phyloP scores from a whole-genome alignment of 1,284 basidiomycete species.

The Irpex sp. region DNA sequence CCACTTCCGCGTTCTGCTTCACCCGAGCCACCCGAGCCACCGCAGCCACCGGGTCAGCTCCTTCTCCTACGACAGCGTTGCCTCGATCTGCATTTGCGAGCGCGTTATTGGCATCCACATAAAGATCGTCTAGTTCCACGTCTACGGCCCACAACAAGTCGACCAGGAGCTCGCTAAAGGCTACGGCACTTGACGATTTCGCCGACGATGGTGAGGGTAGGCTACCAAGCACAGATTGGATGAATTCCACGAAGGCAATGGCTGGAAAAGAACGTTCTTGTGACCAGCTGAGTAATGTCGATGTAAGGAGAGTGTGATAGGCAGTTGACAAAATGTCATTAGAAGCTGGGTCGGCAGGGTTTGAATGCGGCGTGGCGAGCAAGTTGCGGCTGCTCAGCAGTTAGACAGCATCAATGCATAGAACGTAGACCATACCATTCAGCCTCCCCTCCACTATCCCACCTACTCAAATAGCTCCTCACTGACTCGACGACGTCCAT shows the following conservation, averaged over 20 bases:
- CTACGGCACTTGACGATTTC: slow-evolving; percentile 34
- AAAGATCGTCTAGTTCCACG: slow-evolving; percentile 66
- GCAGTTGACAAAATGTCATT: slow-evolving; percentile 55
- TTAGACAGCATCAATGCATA: slow-evolving; percentile 10
- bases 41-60: slow-evolving; percentile 18
- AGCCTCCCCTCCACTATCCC: slow-evolving; percentile 54
- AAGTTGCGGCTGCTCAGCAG: slow-evolving; percentile 47
- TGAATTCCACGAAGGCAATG: slow-evolving; percentile 53
- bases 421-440: slow-evolving; percentile 47
- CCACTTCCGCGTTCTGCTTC: slow-evolving; percentile 52
- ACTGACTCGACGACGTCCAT: slow-evolving; percentile 29
- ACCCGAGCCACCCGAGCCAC: slow-evolving; percentile 39
- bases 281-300: slow-evolving; percentile 56
- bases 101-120: slow-evolving; percentile 50
- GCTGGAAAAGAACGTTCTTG: slow-evolving; percentile 42
- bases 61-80: slow-evolving; percentile 13
- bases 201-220: slow-evolving; percentile 68
- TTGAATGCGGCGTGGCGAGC: slow-evolving; percentile 52
- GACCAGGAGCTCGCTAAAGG: slow-evolving; percentile 66
- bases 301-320: slow-evolving; percentile 62
- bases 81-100: slow-evolving; percentile 25
- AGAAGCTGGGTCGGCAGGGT: slow-evolving; percentile 46
- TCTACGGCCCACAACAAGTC: slow-evolving; percentile 81
- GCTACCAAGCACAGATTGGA: slow-evolving; percentile 53
- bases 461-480: slow-evolving; percentile 32